A percentile compares a stretch with the other conserved stretches of the same genome.
Evolutionary conservation across 164 flowering plant species (phyloP).

Genomic region (Houttuynia cordata): DNA sequence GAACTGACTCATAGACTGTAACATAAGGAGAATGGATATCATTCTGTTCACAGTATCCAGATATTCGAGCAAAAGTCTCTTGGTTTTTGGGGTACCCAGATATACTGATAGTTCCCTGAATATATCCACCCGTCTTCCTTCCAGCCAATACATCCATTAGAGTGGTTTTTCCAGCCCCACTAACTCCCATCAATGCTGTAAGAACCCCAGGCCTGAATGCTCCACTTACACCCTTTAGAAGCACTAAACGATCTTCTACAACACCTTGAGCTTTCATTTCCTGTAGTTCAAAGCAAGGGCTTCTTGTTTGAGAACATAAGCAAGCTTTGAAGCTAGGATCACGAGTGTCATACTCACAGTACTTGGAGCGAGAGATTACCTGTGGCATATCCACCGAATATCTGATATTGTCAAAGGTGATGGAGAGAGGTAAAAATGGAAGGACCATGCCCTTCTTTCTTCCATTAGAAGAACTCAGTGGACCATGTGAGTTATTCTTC

Average conservation of each 20-base stretch:
- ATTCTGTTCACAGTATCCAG: slow-evolving; percentile 49
- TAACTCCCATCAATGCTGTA: slow-evolving; percentile 53
- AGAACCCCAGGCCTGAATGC: slow-evolving; percentile 50
- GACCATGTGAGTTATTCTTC: not conserved
- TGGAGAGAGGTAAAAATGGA: slow-evolving; percentile 43
- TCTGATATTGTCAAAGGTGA: slow-evolving; percentile 34
- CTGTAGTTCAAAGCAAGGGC: slow-evolving; percentile 12
- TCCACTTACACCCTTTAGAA: slow-evolving; percentile 37
- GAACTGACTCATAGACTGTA: slow-evolving; percentile 38
- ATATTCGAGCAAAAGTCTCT: slow-evolving; percentile 42
- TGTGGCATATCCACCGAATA: slow-evolving; percentile 49
- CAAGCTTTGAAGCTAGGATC: not conserved
- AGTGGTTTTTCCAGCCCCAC: slow-evolving; percentile 60
- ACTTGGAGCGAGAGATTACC: slow-evolving; percentile 11
- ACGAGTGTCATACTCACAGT: not conserved
- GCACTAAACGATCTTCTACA: slow-evolving; percentile 22
- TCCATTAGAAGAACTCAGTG: slow-evolving; percentile 6
- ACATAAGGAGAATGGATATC: slow-evolving; percentile 51
- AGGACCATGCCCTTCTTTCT: slow-evolving; percentile 40
- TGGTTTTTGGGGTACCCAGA: slow-evolving; percentile 45
- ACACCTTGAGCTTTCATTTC: slow-evolving; percentile 52
- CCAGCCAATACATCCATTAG: slow-evolving; percentile 49
- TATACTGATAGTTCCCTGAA: slow-evolving; percentile 31
- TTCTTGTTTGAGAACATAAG: not conserved
- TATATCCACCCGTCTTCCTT: slow-evolving; percentile 41